A percentile compares a stretch with the other conserved stretches of the same genome.
Conservation (phyloP, 78 protist genomes). For the Dictyostelium citrinum region DNA sequence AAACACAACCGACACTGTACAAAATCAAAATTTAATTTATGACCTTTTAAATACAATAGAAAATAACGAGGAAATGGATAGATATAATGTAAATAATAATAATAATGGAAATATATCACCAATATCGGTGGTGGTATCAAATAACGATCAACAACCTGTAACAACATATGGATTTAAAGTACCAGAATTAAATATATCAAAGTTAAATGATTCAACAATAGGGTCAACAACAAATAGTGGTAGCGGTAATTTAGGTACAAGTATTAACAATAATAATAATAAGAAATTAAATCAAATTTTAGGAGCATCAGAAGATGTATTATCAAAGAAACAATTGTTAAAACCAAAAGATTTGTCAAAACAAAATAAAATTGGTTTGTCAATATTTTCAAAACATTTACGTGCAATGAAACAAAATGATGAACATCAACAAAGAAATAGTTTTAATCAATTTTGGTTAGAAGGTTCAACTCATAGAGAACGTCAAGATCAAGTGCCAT, state of each 20-base stretch:
- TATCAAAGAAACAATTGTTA: not conserved
- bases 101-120: not conserved
- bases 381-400: constrained; percentile 36
- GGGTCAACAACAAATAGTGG: not conserved
- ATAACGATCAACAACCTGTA: not conserved
- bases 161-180: not conserved
- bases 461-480: constrained; percentile 62
- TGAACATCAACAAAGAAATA: constrained; percentile 48
- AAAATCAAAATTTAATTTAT: not conserved
- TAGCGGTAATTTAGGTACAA: not conserved
- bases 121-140: not conserved
- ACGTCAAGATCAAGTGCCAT: constrained; percentile 47
- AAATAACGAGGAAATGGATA: not conserved
- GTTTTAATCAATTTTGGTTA: constrained; percentile 69
- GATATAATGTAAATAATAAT: constrained; percentile 5
- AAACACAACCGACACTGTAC: not conserved
- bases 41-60: constrained; percentile 1
- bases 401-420: constrained; percentile 9
- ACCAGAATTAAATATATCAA: constrained; percentile 19
- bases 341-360: constrained; percentile 1
- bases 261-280: not conserved
- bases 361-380: not conserved
- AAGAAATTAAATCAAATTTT: constrained; percentile 16
- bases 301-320: not conserved
- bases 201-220: not conserved